Percentiles rank a stretch among this genome's conserved stretches.
Conservation (phyloP, 2,329 filamentous ascomycete genomes). For the Dactylellina cionopaga region DNA sequence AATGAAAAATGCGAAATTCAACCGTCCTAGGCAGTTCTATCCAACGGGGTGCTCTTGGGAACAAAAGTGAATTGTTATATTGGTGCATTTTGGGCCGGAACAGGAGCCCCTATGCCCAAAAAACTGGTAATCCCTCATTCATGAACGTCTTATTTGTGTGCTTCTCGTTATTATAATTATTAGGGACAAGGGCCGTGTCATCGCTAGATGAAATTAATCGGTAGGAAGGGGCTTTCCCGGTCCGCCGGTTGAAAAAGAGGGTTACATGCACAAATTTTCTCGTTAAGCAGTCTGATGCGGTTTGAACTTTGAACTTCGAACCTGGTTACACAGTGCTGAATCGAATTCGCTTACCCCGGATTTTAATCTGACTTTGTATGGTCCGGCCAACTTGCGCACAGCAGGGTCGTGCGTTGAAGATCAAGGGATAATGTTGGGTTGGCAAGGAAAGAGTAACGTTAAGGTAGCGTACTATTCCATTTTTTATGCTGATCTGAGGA, state of each 20-base stretch:
- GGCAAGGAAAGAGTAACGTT: no score
- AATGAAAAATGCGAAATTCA: no score
- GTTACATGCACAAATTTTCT: background rate
- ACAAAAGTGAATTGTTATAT: no score
- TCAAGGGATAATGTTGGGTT: background rate
- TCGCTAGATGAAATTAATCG: background rate
- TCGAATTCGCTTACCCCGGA: slow-evolving; percentile 11
- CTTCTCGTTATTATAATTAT: slow-evolving; percentile 25
- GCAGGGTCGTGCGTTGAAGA: background rate
- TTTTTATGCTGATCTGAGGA: no score
- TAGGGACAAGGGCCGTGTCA: background rate
- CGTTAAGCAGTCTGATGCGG: no score
- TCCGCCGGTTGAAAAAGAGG: background rate
- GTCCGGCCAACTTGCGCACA: background rate
- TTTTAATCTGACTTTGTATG: background rate
- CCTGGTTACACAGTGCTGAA: slow-evolving; percentile 10
- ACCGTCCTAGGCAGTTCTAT: no score
- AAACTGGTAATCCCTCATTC: background rate
- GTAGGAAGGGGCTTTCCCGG: slow-evolving; percentile 11
- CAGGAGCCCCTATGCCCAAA: background rate
- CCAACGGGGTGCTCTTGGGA: no score
- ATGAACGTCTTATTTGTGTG: background rate
- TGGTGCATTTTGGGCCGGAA: background rate
- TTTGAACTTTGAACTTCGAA: background rate
- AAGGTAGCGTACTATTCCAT: background rate